Percentiles rank a stretch among this genome's conserved stretches.
phyloP scores from a whole-genome alignment of 805 yeast genomes.

The Metschnikowia baotianmanensis region DNA sequence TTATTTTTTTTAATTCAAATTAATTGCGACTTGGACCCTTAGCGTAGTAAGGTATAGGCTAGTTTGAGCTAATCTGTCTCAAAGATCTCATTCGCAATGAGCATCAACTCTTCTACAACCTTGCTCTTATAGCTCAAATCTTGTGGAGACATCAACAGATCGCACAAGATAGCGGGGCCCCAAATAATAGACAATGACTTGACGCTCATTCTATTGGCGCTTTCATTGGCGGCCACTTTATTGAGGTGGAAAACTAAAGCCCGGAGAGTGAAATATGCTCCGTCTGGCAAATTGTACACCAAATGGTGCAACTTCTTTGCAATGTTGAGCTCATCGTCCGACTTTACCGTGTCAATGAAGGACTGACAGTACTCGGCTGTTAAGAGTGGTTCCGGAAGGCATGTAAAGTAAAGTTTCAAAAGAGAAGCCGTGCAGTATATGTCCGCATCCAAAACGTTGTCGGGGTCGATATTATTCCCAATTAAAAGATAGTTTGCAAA shows the following conservation, averaged over 20 bases:
- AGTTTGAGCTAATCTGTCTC: constrained; percentile 29
- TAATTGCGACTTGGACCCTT: too few species aligned
- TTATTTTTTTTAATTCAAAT: background rate
- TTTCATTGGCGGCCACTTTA: constrained; percentile 62
- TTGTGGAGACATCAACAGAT: constrained; percentile 59
- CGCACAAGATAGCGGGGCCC: constrained; percentile 87
- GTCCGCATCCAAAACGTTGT: constrained; percentile 67
- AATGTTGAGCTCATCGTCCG: constrained; percentile 44
- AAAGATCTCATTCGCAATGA: constrained; percentile 76
- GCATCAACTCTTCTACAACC: constrained; percentile 80
- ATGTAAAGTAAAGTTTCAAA: constrained; percentile 77
- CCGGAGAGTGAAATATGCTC: constrained; percentile 88
- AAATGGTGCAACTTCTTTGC: constrained; percentile 80
- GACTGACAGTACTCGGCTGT: constrained; percentile 59
- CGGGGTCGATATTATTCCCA: constrained; percentile 40
- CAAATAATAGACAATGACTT: constrained; percentile 85
- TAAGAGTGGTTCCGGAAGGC: constrained; percentile 83
- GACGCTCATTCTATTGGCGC: constrained; percentile 74
- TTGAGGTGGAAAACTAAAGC: constrained; percentile 82
- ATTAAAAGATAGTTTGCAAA: constrained; percentile 57
- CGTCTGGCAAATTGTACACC: constrained; percentile 89
- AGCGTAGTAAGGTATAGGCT: too few species aligned
- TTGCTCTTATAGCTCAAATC: constrained; percentile 74
- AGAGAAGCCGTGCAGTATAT: constrained; percentile 86
- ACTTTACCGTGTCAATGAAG: constrained; percentile 67